Conservation (phyloP, 2,329 filamentous ascomycete species). For the Pyrenochaeta sp. region DNA sequence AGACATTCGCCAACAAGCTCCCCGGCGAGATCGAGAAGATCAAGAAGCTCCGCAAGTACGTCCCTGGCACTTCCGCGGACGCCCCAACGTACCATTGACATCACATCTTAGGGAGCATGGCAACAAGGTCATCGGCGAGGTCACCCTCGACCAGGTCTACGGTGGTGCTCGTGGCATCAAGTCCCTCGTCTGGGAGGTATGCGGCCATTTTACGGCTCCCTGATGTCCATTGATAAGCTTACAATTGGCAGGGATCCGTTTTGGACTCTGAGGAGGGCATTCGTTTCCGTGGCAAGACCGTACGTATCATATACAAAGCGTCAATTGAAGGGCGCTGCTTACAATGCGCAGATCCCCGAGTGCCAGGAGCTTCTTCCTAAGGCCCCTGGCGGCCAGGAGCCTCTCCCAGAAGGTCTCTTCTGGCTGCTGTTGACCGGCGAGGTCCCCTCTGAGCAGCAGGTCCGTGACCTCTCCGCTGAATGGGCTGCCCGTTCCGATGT, state of each 20-base stretch:
- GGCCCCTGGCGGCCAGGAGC: constrained; percentile 95
- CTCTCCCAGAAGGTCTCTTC: constrained; percentile 98
- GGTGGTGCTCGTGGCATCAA: constrained; percentile 99
- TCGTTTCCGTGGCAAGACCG: constrained; percentile 97
- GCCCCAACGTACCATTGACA: constrained; percentile 35
- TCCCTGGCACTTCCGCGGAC: constrained; percentile 9
- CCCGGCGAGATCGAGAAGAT: constrained; percentile 98
- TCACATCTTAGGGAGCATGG: constrained; percentile 78
- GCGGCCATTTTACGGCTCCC: background rate
- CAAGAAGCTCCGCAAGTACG: constrained; percentile 95
- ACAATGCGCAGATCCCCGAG: constrained; percentile 77
- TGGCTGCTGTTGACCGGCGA: constrained; percentile 99
- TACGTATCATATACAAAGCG: constrained; percentile 46
- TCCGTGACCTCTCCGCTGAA: constrained; percentile 96
- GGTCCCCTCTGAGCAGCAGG: constrained; percentile 97
- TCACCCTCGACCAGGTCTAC: constrained; percentile 99
- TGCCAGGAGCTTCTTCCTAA: constrained; percentile 98
- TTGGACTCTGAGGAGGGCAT: constrained; percentile 99
- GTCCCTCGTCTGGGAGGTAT: constrained; percentile 89
- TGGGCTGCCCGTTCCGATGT: constrained; percentile 98
- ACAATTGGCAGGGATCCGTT: constrained; percentile 67
- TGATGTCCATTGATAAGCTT: constrained; percentile 48
- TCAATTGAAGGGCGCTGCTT: constrained; percentile 24
- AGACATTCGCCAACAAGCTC: constrained; percentile 95
- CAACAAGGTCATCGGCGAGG: constrained; percentile 94